Conservation (phyloP, 2,329 filamentous ascomycete genomes). For the Sclerotinia spermophila region DNA sequence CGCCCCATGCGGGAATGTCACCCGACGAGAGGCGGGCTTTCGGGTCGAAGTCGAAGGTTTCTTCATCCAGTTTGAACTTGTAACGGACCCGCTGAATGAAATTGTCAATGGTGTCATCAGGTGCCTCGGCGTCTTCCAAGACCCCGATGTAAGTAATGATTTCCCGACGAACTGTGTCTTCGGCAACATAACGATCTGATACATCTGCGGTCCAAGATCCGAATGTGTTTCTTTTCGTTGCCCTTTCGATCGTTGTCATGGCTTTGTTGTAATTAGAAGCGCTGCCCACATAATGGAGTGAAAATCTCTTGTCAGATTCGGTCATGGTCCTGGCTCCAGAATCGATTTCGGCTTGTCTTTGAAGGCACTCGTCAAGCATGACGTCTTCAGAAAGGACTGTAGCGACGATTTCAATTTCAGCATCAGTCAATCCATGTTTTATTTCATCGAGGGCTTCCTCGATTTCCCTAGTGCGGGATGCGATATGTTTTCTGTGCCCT, state of each 20-base stretch:
- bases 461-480: rapidly evolving
- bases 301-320: neutral
- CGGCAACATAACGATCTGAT: neutral
- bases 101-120: neutral
- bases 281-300: neutral
- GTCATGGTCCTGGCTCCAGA: neutral
- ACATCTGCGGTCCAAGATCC: neutral
- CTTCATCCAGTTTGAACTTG: neutral
- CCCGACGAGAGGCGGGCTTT: rapidly evolving
- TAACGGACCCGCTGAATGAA: neutral
- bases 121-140: rapidly evolving
- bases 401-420: neutral
- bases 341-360: constrained; percentile 8
- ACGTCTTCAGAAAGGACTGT: neutral
- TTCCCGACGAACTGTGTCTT: neutral
- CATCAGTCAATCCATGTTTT: rapidly evolving
- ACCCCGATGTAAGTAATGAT: neutral
- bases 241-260: neutral
- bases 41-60: neutral
- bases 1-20: too few relatives aligned
- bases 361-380: neutral
- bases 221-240: neutral
- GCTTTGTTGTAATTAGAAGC: rapidly evolving
- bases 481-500: neutral
- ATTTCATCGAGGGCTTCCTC: rapidly evolving